phyloP scores from a whole-genome alignment of 202 grass and related monocot species.

The Elaeis oleifera region DNA sequence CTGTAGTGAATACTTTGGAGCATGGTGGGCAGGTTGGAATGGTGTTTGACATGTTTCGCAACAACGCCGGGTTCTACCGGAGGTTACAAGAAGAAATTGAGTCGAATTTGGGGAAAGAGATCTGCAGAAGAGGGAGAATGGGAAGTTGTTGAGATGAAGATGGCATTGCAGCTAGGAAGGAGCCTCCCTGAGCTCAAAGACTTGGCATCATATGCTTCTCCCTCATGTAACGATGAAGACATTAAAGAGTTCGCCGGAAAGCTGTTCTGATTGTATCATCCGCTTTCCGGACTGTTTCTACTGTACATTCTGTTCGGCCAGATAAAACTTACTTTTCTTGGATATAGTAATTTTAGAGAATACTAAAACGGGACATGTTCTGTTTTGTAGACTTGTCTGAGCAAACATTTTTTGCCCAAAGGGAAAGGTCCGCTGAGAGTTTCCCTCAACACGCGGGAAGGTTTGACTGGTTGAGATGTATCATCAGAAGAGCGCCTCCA shows the following conservation, averaged over 20 bases:
- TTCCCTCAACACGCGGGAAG: no score
- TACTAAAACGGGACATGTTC: no score
- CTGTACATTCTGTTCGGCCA: no score
- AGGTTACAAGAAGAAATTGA: conserved; percentile 62
- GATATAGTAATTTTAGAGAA: no score
- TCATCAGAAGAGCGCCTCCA: no score
- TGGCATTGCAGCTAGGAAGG: conserved; percentile 57
- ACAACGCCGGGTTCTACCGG: conserved; percentile 39
- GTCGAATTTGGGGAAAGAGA: conserved; percentile 30
- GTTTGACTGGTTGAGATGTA: no score
- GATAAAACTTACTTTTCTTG: no score
- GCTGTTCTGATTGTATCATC: conserved; percentile 23
- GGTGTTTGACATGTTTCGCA: conserved; percentile 60
- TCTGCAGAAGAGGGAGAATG: conserved; percentile 42
- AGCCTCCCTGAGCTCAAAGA: conserved; percentile 31
- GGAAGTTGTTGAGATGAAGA: conserved; percentile 48
- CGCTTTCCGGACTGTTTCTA: no score
- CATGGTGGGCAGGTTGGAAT: conserved; percentile 56
- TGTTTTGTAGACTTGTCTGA: no score
- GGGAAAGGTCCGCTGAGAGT: no score
- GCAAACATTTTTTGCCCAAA: no score
- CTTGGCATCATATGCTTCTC: conserved; percentile 30
- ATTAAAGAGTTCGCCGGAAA: conserved; percentile 54
- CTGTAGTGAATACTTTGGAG: conserved; percentile 40
- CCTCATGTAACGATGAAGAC: conserved; percentile 27